These are phyloP conservation scores for Diutina sp. DNA, from an alignment of 1,139 yeast species.

Conservation along the genomic window DNA sequence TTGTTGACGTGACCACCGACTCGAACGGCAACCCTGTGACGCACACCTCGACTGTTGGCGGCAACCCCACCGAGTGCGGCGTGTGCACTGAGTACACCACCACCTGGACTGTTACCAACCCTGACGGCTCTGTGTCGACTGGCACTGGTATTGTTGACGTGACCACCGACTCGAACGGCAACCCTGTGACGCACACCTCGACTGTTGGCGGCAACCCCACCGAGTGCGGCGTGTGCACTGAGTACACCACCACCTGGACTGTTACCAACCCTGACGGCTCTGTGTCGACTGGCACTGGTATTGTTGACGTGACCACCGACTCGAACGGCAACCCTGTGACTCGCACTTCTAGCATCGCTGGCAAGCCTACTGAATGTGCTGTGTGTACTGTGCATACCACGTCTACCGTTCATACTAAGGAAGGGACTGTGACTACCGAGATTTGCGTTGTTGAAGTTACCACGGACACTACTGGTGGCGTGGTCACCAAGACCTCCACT, in stretches of 20 bases:
- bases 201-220: background rate
- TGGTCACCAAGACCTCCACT: background rate
- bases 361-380: background rate
- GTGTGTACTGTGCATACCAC: background rate
- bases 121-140: background rate
- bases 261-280: background rate
- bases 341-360: background rate
- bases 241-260: background rate
- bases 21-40: background rate
- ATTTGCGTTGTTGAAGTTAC: background rate
- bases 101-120: background rate
- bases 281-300: background rate
- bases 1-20: background rate
- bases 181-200: background rate
- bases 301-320: conserved; percentile 1
- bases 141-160: background rate
- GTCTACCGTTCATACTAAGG: background rate
- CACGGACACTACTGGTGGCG: background rate
- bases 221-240: background rate
- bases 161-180: background rate
- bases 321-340: background rate
- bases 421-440: background rate
- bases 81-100: background rate
- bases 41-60: background rate
- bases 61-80: background rate